Evolutionary conservation across 805 yeast genomes (phyloP), one percentile per base, ranked within the genome.

Genomic region (Zygosaccharomyces kombuchaensis): DNA sequence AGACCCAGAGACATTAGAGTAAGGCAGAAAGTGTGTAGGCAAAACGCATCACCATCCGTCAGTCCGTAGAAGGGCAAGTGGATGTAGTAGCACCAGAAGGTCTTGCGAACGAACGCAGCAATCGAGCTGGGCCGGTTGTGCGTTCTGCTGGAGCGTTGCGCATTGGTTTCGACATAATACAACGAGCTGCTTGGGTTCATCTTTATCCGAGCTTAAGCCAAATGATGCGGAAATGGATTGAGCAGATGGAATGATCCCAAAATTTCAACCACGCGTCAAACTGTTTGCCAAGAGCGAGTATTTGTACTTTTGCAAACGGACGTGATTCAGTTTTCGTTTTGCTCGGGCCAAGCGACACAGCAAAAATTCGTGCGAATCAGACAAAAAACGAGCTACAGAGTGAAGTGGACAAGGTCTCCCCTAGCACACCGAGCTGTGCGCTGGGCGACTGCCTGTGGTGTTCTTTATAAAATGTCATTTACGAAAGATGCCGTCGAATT

Each of bases 1-100:
- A 70, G 48, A 46, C 69, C 60, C 9, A 72, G 50, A 17, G 72
- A 62, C 48, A 70, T 59, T 12, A 72, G 49, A 6, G 63, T 55
- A 19, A 72, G 53, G 51, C 68, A 69, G 47, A 70, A 65, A 1
- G 60, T 48, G 53, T 70, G 76, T 13, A 72, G 50, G 10, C 68
- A 53, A 40, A 68, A 66, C 2, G 76, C 72, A 45, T 72, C 76
- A 34, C 65, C 66, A 3, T 65, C 51, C 14, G 73, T 69, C 75
- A 72, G 68, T 41, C 72, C 46, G 46, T 71, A 72, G 51, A 66
- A 72, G 14, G 76, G 76, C 39, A 72, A 50, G 52, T 72, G 75
- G 21, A 72, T 63, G 42, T 71, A 72, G 48, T 72, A 72, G 40
- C 65, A 68, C 76, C 76, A 72, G 13, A 25, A 38, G 9, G 41